Conservation (phyloP, 2,329 filamentous ascomycete genomes). For the Xylaria sp. region DNA sequence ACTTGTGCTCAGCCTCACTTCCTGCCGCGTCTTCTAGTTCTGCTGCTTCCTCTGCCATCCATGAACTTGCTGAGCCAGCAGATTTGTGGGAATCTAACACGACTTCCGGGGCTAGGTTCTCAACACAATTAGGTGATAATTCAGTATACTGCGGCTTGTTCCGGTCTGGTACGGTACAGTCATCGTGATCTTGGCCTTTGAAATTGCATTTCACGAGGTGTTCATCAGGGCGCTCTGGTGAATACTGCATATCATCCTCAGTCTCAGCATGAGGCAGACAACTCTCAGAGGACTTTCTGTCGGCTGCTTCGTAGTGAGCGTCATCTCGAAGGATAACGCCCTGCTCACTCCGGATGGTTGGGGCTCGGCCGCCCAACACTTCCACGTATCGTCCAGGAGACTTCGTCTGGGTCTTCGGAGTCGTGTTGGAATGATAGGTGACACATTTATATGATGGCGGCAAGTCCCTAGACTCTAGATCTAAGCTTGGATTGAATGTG, state of each 20-base stretch:
- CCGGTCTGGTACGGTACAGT: neutral
- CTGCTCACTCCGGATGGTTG: slow-evolving; percentile 50
- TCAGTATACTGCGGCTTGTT: neutral
- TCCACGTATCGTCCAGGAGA: slow-evolving; percentile 46
- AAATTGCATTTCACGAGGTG: neutral
- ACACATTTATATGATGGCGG: slow-evolving; percentile 42
- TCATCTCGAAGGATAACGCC: slow-evolving; percentile 49
- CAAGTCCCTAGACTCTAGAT: slow-evolving; percentile 44
- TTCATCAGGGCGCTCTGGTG: slow-evolving; percentile 1
- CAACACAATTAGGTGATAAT: neutral
- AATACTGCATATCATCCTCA: slow-evolving; percentile 9
- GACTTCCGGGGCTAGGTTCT: neutral
- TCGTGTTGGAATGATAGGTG: slow-evolving; percentile 40
- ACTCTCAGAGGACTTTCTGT: slow-evolving; percentile 26
- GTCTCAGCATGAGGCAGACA: slow-evolving; percentile 11
- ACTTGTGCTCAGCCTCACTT: slow-evolving; percentile 1
- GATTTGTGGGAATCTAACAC: slow-evolving; percentile 3
- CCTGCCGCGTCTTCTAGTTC: slow-evolving; percentile 7
- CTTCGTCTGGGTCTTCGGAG: slow-evolving; percentile 44
- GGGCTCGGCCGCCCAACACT: slow-evolving; percentile 42
- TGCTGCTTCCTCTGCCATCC: neutral
- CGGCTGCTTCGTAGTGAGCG: slow-evolving; percentile 37
- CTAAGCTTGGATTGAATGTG: slow-evolving; percentile 48
- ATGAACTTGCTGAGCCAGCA: neutral
- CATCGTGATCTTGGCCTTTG: neutral